Percentiles rank a stretch among this genome's conserved stretches.
These are phyloP conservation scores for Carex sylvatica DNA, from an alignment of 202 grass and related monocot genomes.

Conservation along the genomic window DNA sequence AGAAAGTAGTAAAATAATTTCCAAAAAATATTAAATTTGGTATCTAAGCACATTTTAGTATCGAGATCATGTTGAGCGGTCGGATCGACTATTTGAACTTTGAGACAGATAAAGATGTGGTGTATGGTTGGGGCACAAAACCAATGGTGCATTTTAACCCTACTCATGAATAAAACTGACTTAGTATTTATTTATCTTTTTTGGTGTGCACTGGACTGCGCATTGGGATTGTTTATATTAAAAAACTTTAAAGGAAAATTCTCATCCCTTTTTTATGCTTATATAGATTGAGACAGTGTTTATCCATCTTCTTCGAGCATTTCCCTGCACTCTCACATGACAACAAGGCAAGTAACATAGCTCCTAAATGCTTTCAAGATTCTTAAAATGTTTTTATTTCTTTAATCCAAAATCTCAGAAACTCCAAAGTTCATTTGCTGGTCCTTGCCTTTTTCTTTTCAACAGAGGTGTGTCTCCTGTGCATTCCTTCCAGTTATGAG, in stretches of 20 bases:
- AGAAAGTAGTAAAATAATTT: too few relatives aligned
- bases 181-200: background rate
- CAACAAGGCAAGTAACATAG: slow-evolving; percentile 67
- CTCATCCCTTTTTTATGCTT: slow-evolving; percentile 27
- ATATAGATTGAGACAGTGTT: slow-evolving; percentile 83
- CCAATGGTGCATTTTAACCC: too few relatives aligned
- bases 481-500: slow-evolving; percentile 75
- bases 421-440: slow-evolving; percentile 19
- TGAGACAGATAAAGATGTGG: too few relatives aligned
- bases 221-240: slow-evolving; percentile 5
- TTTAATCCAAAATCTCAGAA: background rate
- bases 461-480: slow-evolving; percentile 57
- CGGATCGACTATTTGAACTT: too few relatives aligned
- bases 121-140: too few relatives aligned
- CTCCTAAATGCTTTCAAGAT: background rate
- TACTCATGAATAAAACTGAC: background rate
- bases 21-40: too few relatives aligned
- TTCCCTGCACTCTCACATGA: slow-evolving; percentile 64
- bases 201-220: background rate
- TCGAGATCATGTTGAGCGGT: too few relatives aligned
- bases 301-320: slow-evolving; percentile 88
- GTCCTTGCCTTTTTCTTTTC: slow-evolving; percentile 12
- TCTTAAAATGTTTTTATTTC: background rate
- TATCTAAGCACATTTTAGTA: too few relatives aligned
- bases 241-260: slow-evolving; percentile 1